Evolutionary conservation across 2,329 filamentous ascomycete species (phyloP).

Genomic region (Fusarium algeriense): DNA sequence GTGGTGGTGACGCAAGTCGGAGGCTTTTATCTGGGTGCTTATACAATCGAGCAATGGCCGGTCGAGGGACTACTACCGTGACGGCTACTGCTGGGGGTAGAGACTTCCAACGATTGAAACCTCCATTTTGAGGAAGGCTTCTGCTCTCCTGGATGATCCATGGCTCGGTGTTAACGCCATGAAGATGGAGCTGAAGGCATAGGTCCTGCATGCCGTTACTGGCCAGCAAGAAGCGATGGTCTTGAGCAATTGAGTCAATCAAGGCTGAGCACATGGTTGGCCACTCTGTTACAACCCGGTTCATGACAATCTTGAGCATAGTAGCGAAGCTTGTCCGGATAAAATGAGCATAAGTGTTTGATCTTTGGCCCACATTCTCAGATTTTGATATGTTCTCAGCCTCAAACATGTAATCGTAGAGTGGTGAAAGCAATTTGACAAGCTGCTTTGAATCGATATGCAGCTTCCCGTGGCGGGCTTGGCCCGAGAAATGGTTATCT

Average conservation of each 20-base stretch:
- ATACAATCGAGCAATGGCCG: slow-evolving; percentile 47
- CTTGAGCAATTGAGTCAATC: slow-evolving; percentile 48
- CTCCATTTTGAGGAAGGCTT: slow-evolving; percentile 36
- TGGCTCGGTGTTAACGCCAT: slow-evolving; percentile 50
- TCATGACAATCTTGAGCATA: slow-evolving; percentile 54
- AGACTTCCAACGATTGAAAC: slow-evolving; percentile 54
- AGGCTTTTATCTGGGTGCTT: slow-evolving; percentile 18
- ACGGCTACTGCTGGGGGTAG: slow-evolving; percentile 55
- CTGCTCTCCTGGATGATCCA: slow-evolving; percentile 47
- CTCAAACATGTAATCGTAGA: slow-evolving; percentile 62
- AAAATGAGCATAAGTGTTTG: slow-evolving; percentile 47
- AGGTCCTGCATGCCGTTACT: slow-evolving; percentile 54
- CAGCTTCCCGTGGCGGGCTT: slow-evolving; percentile 41
- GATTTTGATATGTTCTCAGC: slow-evolving; percentile 51
- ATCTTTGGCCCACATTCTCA: slow-evolving; percentile 17
- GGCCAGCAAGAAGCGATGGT: slow-evolving; percentile 48
- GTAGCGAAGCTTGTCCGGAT: slow-evolving; percentile 57
- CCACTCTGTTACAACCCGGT: slow-evolving; percentile 53
- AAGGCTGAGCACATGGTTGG: slow-evolving; percentile 47
- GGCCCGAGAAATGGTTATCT: slow-evolving; percentile 49
- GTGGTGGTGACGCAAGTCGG: slow-evolving; percentile 44
- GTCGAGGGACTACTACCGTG: slow-evolving; percentile 53
- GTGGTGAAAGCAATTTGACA: slow-evolving; percentile 53
- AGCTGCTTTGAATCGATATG: slow-evolving; percentile 55
- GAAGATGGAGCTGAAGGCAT: slow-evolving; percentile 52